Evolutionary conservation across 192 early-diverging fungal genomes (phyloP), one percentile per base, ranked within the genome.

Genomic region (Backusella liffmaniae): DNA sequence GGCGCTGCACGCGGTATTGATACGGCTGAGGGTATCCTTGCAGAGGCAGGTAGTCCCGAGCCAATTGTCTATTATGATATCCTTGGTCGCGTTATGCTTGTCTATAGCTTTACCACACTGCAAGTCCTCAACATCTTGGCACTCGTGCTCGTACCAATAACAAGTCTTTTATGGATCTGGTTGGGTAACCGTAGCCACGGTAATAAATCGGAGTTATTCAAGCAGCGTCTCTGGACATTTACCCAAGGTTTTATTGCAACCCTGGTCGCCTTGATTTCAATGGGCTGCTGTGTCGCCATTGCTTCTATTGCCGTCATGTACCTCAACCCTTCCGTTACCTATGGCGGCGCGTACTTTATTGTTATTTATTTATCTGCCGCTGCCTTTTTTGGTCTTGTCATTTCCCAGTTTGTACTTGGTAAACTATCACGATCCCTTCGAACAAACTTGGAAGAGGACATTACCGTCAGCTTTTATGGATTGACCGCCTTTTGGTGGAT

Each of bases 61-160:
- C 56, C 78, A 10, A 78, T 80, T 56, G 76, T 88, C 6, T 88
- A 86, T 66, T 88, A 82, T 73, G 87, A 88, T 46, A 74, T 88
- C 29, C 74, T 86, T 0, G 87, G 87, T 0, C 74, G 78, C 4
- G 79, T 84, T 46, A 84, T 83, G 80, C 5, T 88, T 21, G 82
- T 72, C 18, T 83, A 83, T 41, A 73, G 65, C n/a, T 78, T 83
- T 12, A 66, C 29, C 1, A 76, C 78, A 15, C 42, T 65, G 39
- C 75, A 79, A 34, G 44, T 75, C 3, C 23, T 80, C 8, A 77
- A 83, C 26, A 66, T 76, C 15, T 16, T 67, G 12, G 16, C 74
- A 0, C 70, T 80, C 0, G 75, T 83, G 2, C 23, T 75, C 23
- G 75, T 77, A 7, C 78, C 82, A 1, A 76, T 80, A 12, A 1